Conservation (phyloP, 768 basidiomycete species). For the Sporobolomyces pararoseus region DNA sequence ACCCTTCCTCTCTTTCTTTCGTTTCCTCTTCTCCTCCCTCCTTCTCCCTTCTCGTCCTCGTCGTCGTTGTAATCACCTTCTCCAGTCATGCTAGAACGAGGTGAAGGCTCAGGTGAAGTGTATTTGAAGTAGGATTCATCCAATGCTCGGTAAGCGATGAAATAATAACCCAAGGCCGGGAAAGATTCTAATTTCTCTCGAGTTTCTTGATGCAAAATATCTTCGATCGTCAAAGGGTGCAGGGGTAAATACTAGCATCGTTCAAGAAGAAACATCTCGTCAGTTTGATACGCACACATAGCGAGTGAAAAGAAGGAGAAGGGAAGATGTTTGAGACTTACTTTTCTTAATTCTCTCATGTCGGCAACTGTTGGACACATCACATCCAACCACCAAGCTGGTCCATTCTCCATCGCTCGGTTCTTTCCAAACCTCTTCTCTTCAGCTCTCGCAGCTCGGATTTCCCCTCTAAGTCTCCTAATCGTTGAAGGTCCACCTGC, state of each 20-base stretch:
- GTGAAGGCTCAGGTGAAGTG: conserved; percentile 56
- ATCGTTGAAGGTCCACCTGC: conserved; percentile 14
- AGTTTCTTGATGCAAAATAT: conserved; percentile 84
- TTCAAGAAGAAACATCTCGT: too few relatives aligned
- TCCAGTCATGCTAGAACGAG: conserved; percentile 50
- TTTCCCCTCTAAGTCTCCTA: conserved; percentile 32
- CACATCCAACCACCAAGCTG: conserved; percentile 87
- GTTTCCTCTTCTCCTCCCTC: conserved; percentile 42
- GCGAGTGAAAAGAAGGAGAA: not conserved
- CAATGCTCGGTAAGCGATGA: not conserved
- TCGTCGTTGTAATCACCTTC: conserved; percentile 30
- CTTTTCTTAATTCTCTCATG: conserved; percentile 79
- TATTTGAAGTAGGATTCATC: conserved; percentile 61
- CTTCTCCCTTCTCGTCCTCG: not conserved
- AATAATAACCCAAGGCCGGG: conserved; percentile 67
- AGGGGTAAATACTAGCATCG: conserved; percentile 67
- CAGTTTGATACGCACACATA: too few relatives aligned
- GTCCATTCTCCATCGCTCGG: conserved; percentile 40
- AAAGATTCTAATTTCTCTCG: conserved; percentile 88
- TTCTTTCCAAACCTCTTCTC: conserved; percentile 36
- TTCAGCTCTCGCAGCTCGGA: conserved; percentile 30
- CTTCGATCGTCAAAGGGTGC: conserved; percentile 88
- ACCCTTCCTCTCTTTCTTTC: conserved; percentile 49
- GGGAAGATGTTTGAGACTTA: conserved; percentile 47
- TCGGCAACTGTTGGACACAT: conserved; percentile 83